phyloP scores from a whole-genome alignment of 2,329 filamentous ascomycete species.

The Pseudomassariella vexata region DNA sequence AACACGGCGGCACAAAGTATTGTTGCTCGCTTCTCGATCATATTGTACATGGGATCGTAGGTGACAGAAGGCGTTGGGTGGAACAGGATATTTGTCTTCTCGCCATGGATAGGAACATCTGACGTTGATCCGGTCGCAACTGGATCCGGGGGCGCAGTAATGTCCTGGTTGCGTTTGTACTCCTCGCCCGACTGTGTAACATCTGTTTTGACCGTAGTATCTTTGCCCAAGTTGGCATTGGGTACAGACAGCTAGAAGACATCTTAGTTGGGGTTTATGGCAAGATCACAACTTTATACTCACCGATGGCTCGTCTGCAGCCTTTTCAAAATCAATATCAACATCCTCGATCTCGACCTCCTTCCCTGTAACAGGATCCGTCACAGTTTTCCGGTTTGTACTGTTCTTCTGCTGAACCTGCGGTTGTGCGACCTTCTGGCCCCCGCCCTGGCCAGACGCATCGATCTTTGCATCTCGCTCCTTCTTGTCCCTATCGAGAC shows the following conservation, averaged over 20 bases:
- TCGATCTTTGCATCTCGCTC: conserved; percentile 69
- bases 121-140: conserved; percentile 76
- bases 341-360: conserved; percentile 83
- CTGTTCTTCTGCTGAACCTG: conserved; percentile 27
- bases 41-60: conserved; percentile 81
- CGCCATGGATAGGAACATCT: conserved; percentile 91
- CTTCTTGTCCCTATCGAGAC: conserved; percentile 73
- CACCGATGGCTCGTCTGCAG: conserved; percentile 67
- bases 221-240: conserved; percentile 79
- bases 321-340: conserved; percentile 60
- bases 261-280: conserved; percentile 26
- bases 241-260: conserved; percentile 82
- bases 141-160: conserved; percentile 86
- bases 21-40: conserved; percentile 69
- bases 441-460: no score
- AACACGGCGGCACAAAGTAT: conserved; percentile 66
- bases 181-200: conserved; percentile 67
- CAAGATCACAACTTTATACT: conserved; percentile 8
- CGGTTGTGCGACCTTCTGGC: conserved; percentile 39
- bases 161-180: conserved; percentile 80
- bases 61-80: conserved; percentile 87
- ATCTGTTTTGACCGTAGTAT: conserved; percentile 67
- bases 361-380: conserved; percentile 82
- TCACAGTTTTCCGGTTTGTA: conserved; percentile 58
- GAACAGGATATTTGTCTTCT: conserved; percentile 94